Evolutionary conservation across 345 rosid species (phyloP).

Genomic region (sweet orange (Citrus sinensis)): DNA sequence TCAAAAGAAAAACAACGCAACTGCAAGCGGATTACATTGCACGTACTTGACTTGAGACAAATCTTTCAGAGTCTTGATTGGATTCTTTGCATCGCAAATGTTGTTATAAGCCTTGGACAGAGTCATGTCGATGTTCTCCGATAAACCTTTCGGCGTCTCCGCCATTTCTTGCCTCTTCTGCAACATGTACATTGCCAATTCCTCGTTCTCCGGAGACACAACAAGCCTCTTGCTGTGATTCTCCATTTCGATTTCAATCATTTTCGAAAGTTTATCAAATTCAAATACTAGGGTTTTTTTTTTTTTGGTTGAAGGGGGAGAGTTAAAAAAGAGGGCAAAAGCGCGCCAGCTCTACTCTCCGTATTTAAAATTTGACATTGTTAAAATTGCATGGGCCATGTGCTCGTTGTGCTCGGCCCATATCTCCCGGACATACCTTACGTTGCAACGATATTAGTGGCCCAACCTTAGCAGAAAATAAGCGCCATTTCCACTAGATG

Average conservation of each 20-base stretch:
- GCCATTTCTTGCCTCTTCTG: constrained; percentile 67
- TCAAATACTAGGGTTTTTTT: not conserved
- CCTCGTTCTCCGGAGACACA: constrained; percentile 57
- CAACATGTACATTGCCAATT: constrained; percentile 49
- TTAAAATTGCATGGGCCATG: not conserved
- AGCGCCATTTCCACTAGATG: not conserved
- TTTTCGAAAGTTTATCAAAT: not conserved
- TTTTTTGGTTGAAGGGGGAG: not conserved
- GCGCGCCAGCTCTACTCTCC: constrained; percentile 15
- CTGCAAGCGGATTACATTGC: not conserved
- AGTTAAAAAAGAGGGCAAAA: not conserved
- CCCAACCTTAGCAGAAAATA: too few relatives aligned
- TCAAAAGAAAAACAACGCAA: not conserved
- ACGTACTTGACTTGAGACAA: constrained; percentile 71
- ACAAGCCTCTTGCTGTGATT: constrained; percentile 33
- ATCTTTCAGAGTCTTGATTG: constrained; percentile 67
- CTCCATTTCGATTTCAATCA: constrained; percentile 41
- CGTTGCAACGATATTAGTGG: not conserved
- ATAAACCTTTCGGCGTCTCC: constrained; percentile 63
- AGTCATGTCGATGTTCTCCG: constrained; percentile 57
- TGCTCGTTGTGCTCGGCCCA: not conserved
- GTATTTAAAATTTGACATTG: not conserved
- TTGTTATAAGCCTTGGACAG: constrained; percentile 56
- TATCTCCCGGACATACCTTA: too few relatives aligned
- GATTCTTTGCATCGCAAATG: constrained; percentile 47